Evolutionary conservation across 2,329 filamentous ascomycete genomes (phyloP).

Genomic region (Rutstroemia sp.): DNA sequence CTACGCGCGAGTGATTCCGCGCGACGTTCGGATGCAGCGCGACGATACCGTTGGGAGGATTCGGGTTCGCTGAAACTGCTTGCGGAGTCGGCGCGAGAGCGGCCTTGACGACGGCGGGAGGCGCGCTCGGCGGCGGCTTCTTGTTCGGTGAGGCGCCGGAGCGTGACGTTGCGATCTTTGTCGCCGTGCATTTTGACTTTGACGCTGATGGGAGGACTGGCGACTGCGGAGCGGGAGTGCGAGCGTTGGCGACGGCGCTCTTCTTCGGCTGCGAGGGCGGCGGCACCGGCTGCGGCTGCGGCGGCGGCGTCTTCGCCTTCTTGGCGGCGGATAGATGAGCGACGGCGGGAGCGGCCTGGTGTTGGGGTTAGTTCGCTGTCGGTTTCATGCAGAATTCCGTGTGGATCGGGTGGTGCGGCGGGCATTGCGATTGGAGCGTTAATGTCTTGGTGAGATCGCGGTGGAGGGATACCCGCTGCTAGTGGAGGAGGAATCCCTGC

Average conservation of each 20-base stretch:
- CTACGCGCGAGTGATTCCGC: slow-evolving; percentile 19
- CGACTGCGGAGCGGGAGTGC: slow-evolving; percentile 21
- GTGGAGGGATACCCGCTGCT: no score
- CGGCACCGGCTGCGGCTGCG: slow-evolving; percentile 39
- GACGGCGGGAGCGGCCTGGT: slow-evolving; percentile 33
- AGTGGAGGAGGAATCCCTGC: slow-evolving; percentile 20
- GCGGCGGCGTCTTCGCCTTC: slow-evolving; percentile 38
- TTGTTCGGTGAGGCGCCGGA: slow-evolving; percentile 53
- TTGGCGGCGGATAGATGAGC: slow-evolving; percentile 40
- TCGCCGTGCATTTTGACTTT: slow-evolving; percentile 55
- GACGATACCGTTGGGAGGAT: slow-evolving; percentile 45
- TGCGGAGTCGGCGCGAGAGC: slow-evolving; percentile 41
- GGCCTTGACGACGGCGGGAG: slow-evolving; percentile 28
- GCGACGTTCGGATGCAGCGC: slow-evolving; percentile 21
- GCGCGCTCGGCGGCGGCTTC: slow-evolving; percentile 40
- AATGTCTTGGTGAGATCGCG: slow-evolving; percentile 34
- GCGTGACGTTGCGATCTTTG: slow-evolving; percentile 51
- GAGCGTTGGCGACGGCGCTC: slow-evolving; percentile 29
- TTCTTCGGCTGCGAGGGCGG: slow-evolving; percentile 41
- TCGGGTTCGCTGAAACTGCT: slow-evolving; percentile 53
- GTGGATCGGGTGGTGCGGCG: slow-evolving; percentile 45
- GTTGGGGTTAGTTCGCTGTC: slow-evolving; percentile 14
- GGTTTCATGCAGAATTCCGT: slow-evolving; percentile 34
- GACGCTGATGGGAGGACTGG: slow-evolving; percentile 45
- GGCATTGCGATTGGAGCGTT: slow-evolving; percentile 41